Evolutionary conservation across 2,329 filamentous ascomycete species (phyloP).

Genomic region (Fusarium duplospermum): DNA sequence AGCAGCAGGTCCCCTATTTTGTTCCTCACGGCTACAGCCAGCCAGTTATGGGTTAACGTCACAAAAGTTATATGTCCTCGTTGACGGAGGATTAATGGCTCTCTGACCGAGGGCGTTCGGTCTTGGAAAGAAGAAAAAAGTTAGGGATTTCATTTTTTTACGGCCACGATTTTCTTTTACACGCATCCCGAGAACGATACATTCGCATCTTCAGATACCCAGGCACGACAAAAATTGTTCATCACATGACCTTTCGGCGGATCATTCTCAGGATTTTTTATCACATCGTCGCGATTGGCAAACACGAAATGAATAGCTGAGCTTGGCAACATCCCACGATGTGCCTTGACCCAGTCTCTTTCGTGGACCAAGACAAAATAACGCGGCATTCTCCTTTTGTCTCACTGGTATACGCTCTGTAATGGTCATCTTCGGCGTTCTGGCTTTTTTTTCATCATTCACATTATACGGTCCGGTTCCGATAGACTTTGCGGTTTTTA

Average conservation of each 20-base stretch:
- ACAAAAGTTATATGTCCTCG: slow-evolving; percentile 24
- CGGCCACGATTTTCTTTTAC: slow-evolving; percentile 49
- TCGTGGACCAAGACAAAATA: not conserved
- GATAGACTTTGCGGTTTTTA: slow-evolving; percentile 43
- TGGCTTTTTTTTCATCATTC: slow-evolving; percentile 35
- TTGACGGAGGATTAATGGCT: slow-evolving; percentile 33
- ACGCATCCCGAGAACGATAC: slow-evolving; percentile 49
- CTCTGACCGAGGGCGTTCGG: slow-evolving; percentile 26
- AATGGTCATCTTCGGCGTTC: slow-evolving; percentile 50
- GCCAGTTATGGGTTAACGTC: slow-evolving; percentile 63
- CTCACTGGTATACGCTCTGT: slow-evolving; percentile 47
- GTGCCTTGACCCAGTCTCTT: not conserved
- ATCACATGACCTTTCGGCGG: slow-evolving; percentile 45
- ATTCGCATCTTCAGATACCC: slow-evolving; percentile 55
- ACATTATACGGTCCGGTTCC: slow-evolving; percentile 42
- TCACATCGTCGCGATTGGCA: slow-evolving; percentile 25
- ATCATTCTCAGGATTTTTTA: slow-evolving; percentile 43
- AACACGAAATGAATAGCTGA: slow-evolving; percentile 11
- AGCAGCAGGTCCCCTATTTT: slow-evolving; percentile 63
- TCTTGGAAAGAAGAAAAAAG: slow-evolving; percentile 45
- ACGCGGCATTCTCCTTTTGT: slow-evolving; percentile 30
- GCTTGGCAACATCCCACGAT: not conserved
- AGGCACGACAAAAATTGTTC: slow-evolving; percentile 52
- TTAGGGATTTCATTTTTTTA: slow-evolving; percentile 45
- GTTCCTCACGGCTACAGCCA: slow-evolving; percentile 62